Conservation (phyloP, 139 green algal species). For the Micromonas pusilla region DNA sequence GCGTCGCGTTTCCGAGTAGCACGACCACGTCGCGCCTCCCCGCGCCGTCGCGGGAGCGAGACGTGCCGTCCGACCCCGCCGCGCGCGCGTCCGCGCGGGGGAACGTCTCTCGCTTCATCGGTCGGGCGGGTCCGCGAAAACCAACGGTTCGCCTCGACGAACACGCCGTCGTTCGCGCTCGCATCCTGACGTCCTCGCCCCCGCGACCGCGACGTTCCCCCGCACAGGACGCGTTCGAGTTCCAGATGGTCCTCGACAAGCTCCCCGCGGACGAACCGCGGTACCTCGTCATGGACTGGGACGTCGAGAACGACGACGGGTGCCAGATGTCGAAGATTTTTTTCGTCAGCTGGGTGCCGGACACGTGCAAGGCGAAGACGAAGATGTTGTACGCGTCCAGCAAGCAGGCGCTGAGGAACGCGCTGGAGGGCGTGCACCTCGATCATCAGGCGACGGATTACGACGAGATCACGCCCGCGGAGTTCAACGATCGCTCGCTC, state of each 20-base stretch:
- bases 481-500: not conserved
- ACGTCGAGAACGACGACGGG: slow-evolving; percentile 29
- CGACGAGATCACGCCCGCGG: slow-evolving; percentile 19
- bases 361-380: slow-evolving; percentile 27
- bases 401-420: slow-evolving; percentile 17
- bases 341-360: slow-evolving; percentile 35
- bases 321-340: slow-evolving; percentile 33
- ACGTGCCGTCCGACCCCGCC: no score
- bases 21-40: no score
- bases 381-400: slow-evolving; percentile 39
- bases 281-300: slow-evolving; percentile 31
- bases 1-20: no score
- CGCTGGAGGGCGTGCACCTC: slow-evolving; percentile 19
- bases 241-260: not conserved
- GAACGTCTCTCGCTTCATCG: no score
- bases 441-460: slow-evolving; percentile 35
- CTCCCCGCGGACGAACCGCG: slow-evolving; percentile 28
- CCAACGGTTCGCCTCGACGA: no score
- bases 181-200: no score
- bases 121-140: no score
- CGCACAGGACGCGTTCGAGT: not conserved
- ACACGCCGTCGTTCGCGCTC: no score
- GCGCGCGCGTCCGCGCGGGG: no score
- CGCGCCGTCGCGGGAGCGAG: no score
- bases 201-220: no score